Conservation (phyloP, 192 early-diverging fungal species). For the Backusella australiensis region DNA sequence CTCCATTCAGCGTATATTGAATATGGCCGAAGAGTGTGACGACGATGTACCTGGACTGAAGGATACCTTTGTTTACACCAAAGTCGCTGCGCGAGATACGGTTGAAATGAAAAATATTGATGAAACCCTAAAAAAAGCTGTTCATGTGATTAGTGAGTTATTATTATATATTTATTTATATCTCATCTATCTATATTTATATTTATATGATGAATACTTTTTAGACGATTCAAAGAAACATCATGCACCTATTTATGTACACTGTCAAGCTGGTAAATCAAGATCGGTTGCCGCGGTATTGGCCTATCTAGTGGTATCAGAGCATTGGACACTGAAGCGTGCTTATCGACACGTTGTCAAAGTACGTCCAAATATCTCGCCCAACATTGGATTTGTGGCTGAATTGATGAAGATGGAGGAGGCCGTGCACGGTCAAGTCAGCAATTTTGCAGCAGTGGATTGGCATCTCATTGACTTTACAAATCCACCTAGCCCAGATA, state of each 20-base stretch:
- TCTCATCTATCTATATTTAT: neutral
- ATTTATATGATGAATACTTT: neutral
- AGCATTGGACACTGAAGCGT: slow-evolving; percentile 58
- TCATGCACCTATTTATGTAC: slow-evolving; percentile 63
- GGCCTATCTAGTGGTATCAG: slow-evolving; percentile 60
- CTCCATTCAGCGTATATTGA: slow-evolving; percentile 65
- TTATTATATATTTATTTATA: neutral
- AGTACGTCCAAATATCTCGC: slow-evolving; percentile 63
- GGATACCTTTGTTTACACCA: slow-evolving; percentile 35
- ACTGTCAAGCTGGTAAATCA: slow-evolving; percentile 75
- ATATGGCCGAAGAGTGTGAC: slow-evolving; percentile 72
- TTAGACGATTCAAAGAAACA: slow-evolving; percentile 33
- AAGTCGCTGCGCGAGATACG: slow-evolving; percentile 58
- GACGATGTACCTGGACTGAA: slow-evolving; percentile 41
- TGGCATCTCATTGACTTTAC: slow-evolving; percentile 18
- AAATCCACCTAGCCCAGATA: slow-evolving; percentile 19
- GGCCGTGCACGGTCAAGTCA: slow-evolving; percentile 48
- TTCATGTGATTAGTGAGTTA: slow-evolving; percentile 64
- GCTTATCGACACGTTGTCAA: slow-evolving; percentile 68
- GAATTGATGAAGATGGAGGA: slow-evolving; percentile 68
- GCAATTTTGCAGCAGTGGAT: slow-evolving; percentile 32
- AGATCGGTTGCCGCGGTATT: slow-evolving; percentile 68
- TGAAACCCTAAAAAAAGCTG: slow-evolving; percentile 54
- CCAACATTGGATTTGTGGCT: slow-evolving; percentile 77
- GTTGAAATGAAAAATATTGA: slow-evolving; percentile 69